Evolutionary conservation across 192 early-diverging fungal genomes (phyloP).

Genomic region (Entophlyctis luteolus): DNA sequence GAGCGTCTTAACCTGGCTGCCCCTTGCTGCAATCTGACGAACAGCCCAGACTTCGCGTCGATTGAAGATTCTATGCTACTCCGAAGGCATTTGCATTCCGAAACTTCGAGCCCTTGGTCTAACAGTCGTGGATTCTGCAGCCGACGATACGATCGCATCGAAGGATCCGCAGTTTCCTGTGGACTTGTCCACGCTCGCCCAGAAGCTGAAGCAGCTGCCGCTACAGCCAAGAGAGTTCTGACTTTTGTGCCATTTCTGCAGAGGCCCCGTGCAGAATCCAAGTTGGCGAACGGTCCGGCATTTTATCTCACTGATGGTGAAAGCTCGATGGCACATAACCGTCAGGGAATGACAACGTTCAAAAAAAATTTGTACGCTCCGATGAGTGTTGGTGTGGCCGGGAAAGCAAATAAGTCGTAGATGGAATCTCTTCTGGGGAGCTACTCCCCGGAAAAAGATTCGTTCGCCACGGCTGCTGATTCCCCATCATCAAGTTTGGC

Average conservation of each 20-base stretch:
- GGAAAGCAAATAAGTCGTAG: slow-evolving; percentile 30
- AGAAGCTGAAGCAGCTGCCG: slow-evolving; percentile 46
- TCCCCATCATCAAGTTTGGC: too few species aligned
- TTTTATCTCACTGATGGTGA: slow-evolving; percentile 44
- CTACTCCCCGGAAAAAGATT: slow-evolving; percentile 38
- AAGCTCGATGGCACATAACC: slow-evolving; percentile 49
- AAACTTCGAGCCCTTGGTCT: slow-evolving; percentile 59
- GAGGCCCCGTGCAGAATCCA: too few species aligned
- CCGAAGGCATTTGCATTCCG: slow-evolving; percentile 69
- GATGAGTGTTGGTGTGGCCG: slow-evolving; percentile 42
- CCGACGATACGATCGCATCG: neutral
- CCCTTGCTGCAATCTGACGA: slow-evolving; percentile 38
- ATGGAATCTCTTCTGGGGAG: slow-evolving; percentile 7
- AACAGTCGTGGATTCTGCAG: neutral
- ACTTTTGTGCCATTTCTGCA: too few species aligned
- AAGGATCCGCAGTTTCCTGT: neutral
- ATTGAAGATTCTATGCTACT: slow-evolving; percentile 74
- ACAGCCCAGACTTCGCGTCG: slow-evolving; percentile 62
- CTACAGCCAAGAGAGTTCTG: too few species aligned
- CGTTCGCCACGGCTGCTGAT: too few species aligned
- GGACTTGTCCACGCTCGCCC: slow-evolving; percentile 27
- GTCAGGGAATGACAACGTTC: slow-evolving; percentile 50
- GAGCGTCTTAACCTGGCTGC: slow-evolving; percentile 39
- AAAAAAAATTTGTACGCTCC: slow-evolving; percentile 55
- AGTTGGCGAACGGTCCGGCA: slow-evolving; percentile 7